Evolutionary conservation across 306 rosid genomes (phyloP), one percentile per base, ranked within the genome.

Genomic region (Albizia julibrissin): DNA sequence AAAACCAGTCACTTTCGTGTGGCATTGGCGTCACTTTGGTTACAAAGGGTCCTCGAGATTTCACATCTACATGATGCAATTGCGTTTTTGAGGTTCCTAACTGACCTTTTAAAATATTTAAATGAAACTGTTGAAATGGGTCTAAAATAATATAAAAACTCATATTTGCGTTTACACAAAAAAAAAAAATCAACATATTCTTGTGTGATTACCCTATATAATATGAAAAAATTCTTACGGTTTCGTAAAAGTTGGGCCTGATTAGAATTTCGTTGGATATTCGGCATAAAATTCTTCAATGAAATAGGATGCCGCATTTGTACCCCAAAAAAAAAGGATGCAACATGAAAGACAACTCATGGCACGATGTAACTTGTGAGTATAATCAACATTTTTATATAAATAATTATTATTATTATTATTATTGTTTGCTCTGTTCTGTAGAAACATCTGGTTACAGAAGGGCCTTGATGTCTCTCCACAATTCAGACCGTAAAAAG

Each of bases 1-100:
- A 24, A 43, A 42, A 78, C 27, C 67, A 15, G 80, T 82, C 86
- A 62, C 61, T 72, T 24, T 75, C 82, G 2, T 77, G 12, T 21
- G 15, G 73, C 26, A 26, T 44, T 34, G 31, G 67, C 29, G 11
- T 49, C 67, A n/a, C 74, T 21, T 54, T 18, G 12, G 12, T 14
- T 44, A 0, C 27, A 27, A 8, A 7, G 67, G 81, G 73, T 29
- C 61, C 56, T 56, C 46, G 46, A 4, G 13, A 67, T 68, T 68
- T 34, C 47, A 2, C 24, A 18, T 31, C 2, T 6, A 7, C 14
- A 67, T 67, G 33, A 50, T 50, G 58, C 31, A 10, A 58, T 22
- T 24, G 43, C 71, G 5, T 47, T 47, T 37, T 47, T 46, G 0
- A 47, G 8, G 22, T 33, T 7, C 9, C 7, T 29, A 12, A 4